Base-by-base conservation (phyloP, 2,329 filamentous ascomycete species). In the Venturia asperata region DNA sequence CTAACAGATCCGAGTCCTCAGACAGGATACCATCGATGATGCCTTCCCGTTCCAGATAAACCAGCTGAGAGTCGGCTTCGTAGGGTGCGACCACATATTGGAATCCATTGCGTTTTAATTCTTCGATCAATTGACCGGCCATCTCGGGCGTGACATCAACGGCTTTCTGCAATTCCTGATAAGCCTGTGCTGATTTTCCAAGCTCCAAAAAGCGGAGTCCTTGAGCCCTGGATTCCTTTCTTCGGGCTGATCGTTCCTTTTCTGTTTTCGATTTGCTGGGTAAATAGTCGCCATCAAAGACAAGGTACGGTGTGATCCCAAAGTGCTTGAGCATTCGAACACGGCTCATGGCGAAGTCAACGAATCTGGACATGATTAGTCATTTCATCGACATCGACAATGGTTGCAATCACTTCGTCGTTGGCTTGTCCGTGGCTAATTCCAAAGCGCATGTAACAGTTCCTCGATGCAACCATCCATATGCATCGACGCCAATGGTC, bases 401-500 rank as follows among this genome's bases (percentile, higher is more conserved):
- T 17, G 34, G 37, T 66, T 74, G 17, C 73, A 69, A 37, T 24
- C 81, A 95, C 90, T 91, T 95, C 64, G 85, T 87, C 0, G 92
- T 97, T 17, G 91, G 92, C 74, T 91, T 94, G 71, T 86, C 91
- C 71, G 93, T 84, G 43, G 92, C 94, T 68, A 99, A 83, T 72
- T 97, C 94, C 71, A 94, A 86, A 68, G 93, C 91, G 79, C 93
- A 97, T 62, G 90, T 85, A 69, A 95, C 87, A 60, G 92, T 92
- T 64, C 92, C 95, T 70, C 94, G 88, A 77, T 99, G 94, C 65
- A 99, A 86, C 94, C 95, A 99, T 74, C 93, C 94, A 82, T 99
- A 99, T 66, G 90, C 93, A 76, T 99, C 94, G 43, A 99, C 87
- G n/a, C 90, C 95, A 60, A 99, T 83, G 1, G 89, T 96, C 77